phyloP scores from a whole-genome alignment of 2,329 filamentous ascomycete species.

The Penicillium sp. region DNA sequence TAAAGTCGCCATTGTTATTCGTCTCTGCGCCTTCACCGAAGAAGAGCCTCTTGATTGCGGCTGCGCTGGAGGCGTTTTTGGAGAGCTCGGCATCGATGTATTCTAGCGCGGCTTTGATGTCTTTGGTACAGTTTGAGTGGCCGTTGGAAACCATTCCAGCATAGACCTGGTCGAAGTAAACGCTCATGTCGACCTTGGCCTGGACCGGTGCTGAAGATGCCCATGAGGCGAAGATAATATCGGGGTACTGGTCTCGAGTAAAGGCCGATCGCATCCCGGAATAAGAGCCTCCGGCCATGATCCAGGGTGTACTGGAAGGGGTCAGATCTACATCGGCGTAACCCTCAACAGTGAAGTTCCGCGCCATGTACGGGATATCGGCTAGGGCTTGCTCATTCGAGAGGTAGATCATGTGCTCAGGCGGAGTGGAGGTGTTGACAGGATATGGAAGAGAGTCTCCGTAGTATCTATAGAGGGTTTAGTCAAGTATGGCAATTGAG shows the following conservation, averaged over 20 bases:
- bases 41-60: constrained; percentile 45
- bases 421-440: constrained; percentile 31
- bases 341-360: constrained; percentile 33
- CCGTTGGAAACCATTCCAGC: constrained; percentile 48
- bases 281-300: constrained; percentile 46
- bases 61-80: constrained; percentile 30
- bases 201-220: constrained; percentile 45
- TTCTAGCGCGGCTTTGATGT: constrained; percentile 46
- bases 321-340: constrained; percentile 35
- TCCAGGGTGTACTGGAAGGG: constrained; percentile 42
- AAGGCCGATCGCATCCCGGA: constrained; percentile 43
- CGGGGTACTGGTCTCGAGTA: constrained; percentile 41
- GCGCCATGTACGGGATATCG: constrained; percentile 44
- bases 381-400: constrained; percentile 43
- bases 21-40: constrained; percentile 45
- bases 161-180: constrained; percentile 49
- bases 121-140: constrained; percentile 47
- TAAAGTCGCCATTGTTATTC: constrained; percentile 47
- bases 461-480: constrained; percentile 35
- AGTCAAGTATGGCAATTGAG: background rate
- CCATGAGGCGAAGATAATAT: constrained; percentile 40
- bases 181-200: constrained; percentile 47
- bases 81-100: constrained; percentile 48
- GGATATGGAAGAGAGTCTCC: constrained; percentile 39
- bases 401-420: constrained; percentile 41